A percentile compares a stretch with the other conserved stretches of the same genome.
These are phyloP conservation scores for Colletotrichum limetticola DNA, from an alignment of 2,329 filamentous ascomycete species.

Conservation along the genomic window DNA sequence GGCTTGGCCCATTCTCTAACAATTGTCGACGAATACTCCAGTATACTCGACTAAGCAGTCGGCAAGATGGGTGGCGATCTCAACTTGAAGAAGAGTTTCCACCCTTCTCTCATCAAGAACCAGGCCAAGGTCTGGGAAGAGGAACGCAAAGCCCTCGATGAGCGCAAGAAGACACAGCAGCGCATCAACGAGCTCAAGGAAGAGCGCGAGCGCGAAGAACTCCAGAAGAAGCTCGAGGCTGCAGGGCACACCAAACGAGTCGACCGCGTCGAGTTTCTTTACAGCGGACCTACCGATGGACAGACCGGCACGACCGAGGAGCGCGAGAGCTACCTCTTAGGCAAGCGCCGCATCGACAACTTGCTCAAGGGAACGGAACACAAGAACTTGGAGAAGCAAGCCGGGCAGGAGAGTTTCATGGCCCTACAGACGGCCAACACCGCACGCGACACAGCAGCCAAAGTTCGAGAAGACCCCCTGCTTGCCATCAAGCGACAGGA, in stretches of 20 bases:
- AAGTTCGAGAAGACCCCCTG: constrained; percentile 91
- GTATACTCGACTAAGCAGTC: constrained; percentile 11
- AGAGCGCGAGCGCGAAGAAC: constrained; percentile 90
- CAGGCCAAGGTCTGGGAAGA: constrained; percentile 91
- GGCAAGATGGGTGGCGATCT: constrained; percentile 90
- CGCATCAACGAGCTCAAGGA: constrained; percentile 93
- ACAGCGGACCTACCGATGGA: constrained; percentile 84
- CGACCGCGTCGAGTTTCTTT: constrained; percentile 98
- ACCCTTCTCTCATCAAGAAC: constrained; percentile 90
- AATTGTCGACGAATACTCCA: not conserved
- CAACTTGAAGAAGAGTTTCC: constrained; percentile 95
- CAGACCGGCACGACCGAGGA: constrained; percentile 85
- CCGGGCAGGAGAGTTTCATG: constrained; percentile 69
- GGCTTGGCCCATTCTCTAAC: not conserved
- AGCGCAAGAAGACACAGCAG: constrained; percentile 93
- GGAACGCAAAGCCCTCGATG: constrained; percentile 90
- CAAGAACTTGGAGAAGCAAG: constrained; percentile 82
- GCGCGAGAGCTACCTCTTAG: constrained; percentile 91
- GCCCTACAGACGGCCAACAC: constrained; percentile 77
- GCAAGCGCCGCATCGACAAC: constrained; percentile 91
- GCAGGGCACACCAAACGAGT: constrained; percentile 84
- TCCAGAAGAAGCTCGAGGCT: constrained; percentile 88
- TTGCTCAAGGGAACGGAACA: constrained; percentile 81
- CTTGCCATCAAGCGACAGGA: constrained; percentile 94
- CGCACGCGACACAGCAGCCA: constrained; percentile 81